Base-by-base conservation (phyloP, 345 rosid genomes). In the Luvunga scandens region DNA sequence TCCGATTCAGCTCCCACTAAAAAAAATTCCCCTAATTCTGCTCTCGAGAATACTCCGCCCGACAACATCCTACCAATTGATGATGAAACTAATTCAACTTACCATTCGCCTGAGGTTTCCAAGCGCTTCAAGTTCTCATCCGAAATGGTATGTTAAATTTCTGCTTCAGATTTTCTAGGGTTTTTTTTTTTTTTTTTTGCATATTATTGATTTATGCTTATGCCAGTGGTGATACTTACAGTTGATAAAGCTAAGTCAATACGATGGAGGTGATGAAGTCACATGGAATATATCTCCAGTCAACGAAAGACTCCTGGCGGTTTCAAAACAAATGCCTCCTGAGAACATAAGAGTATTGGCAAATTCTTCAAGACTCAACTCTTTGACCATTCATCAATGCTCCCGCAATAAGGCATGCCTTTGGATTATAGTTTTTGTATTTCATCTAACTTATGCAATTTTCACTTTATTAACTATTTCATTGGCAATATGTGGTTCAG, bases 231-330 rank as follows among this genome's bases (percentile, higher is more conserved):
- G 72, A 38, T 13, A 45, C 50, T 45, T 45, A 45, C 81, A 92
- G 97, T 83, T 94, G 91, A 89, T 96, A 79, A 89, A 88, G 89
- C 99, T 90, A 86, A 96, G 95, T 83, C 99, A 96, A 81, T 91
- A 91, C 81, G 99, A 96, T 77, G 92, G 90, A 33, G 90, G 84
- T 30, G 98, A 90, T 53, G 97, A 90, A 84, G 82, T 96, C 38
- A 91, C 94, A 9, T 96, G 99, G 99, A 96, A 88, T 90, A 86
- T 94, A 79, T 92, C 99, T 85, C 99, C 99, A 0, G 91, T 96
- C 73, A 91, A 89, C 72, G 89, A 94, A 86, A 90, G 94, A 66
- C 92, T 96, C 60, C 89, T 84, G 73, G 85, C 97, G 66, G 83
- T 89, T 61, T 88, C 97, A 7, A 95, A 92, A 87, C 83, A 84